phyloP scores from a whole-genome alignment of 257 asterid species.

The Cynanchum wilfordii region DNA sequence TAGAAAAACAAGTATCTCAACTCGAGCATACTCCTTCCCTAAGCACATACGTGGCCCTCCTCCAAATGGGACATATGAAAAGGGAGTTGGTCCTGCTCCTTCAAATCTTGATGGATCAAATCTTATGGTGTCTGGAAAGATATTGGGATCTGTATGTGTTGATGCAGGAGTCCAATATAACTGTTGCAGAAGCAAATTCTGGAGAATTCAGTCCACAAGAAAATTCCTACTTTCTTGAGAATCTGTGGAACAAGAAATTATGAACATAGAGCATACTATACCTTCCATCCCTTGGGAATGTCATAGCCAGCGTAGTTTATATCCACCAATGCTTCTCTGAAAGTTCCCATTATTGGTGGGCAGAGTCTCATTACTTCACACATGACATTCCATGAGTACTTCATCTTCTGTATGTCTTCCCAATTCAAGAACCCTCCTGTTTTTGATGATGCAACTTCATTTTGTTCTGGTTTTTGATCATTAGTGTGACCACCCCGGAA shows the following conservation, averaged over 20 bases:
- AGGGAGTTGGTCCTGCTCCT: constrained; percentile 56
- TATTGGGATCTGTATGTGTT: constrained; percentile 43
- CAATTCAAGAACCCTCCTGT: constrained; percentile 46
- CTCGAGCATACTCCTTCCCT: constrained; percentile 44
- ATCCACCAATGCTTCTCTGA: constrained; percentile 53
- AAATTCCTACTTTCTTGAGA: not conserved
- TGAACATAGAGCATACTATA: constrained; percentile 16
- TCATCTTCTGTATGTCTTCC: constrained; percentile 88
- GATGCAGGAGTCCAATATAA: constrained; percentile 50
- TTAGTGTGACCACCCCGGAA: not conserved
- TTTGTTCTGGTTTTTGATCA: constrained; percentile 42
- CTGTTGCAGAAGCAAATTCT: constrained; percentile 23
- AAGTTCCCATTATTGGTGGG: constrained; percentile 61
- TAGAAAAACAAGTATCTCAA: constrained; percentile 37
- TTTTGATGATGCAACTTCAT: constrained; percentile 45
- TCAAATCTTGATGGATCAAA: constrained; percentile 68
- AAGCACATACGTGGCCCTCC: constrained; percentile 75
- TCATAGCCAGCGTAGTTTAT: constrained; percentile 52
- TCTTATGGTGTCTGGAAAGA: constrained; percentile 17
- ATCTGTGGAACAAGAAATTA: not conserved
- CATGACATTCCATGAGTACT: constrained; percentile 68
- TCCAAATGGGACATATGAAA: constrained; percentile 57
- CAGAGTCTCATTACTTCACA: constrained; percentile 51
- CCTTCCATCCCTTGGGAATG: constrained; percentile 96
- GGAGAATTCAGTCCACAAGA: not conserved